Evolutionary conservation across 176 grass and related monocot genomes (phyloP), one percentile per base, ranked within the genome.

Genomic region (Eleusine indica): DNA sequence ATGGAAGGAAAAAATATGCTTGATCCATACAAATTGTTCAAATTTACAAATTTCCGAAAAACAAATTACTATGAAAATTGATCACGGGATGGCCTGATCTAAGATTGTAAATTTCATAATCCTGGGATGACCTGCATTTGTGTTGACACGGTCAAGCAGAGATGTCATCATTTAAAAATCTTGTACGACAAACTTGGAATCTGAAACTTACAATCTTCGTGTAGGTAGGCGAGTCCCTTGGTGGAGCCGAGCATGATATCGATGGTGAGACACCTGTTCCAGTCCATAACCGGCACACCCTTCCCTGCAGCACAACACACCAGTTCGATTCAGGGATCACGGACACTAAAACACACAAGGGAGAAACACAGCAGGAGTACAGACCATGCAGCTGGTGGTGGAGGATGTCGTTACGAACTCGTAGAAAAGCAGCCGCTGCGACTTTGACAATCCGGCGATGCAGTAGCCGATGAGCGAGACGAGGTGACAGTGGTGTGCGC

Each of bases 391-490:
- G 91, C 66, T 96, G 93, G 81, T 88, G 75, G 66, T 99, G 93
- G 7, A 99, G 88, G n/a, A 93, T 99, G 17, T 86, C 60, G 75
- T 99, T 99, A 99, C 93, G 42, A 92, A 96, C 67, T 99, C 96
- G 35, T 99, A 99, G 81, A 99, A 91, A 17, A 99, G 96, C 73
- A 99, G 72, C 58, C 93, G 83, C 32, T 35, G 32, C 2, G 32
- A 35, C 77, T 96, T 93, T 2, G 73, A 66, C 18, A 66, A 10
- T 3, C 93, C 93, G 39, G 96, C 81, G 42, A 92, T 94, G 81
- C 96, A 99, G 89, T 96, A 99, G 0, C 96, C 96, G 19, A 99
- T 93, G 46, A 99, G 96, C 41, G 96, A 91, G 57, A 99, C 96
- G 78, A 99, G 91, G 86, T 99, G 91, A 10, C 96, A 87, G 68